Evolutionary conservation across 2,329 filamentous ascomycete species (phyloP), one percentile per base, ranked within the genome.

Genomic region (Periconia macrospinosa): DNA sequence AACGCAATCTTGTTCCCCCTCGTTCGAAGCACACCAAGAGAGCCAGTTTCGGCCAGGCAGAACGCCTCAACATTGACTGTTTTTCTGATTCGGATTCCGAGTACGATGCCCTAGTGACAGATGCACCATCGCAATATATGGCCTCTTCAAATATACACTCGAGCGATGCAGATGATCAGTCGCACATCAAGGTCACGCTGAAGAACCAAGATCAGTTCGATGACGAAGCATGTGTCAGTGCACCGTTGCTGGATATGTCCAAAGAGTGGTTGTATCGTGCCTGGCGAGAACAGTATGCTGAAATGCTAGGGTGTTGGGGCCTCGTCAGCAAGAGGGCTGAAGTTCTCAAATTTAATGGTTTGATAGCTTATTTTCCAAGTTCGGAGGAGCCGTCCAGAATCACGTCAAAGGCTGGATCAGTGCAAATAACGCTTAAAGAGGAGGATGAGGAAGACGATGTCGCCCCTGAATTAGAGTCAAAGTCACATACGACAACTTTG

Each of bases 201-300:
- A 84, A 82, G 59, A 85, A 86, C 47, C 79, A 82, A 56, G 76
- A 78, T 51, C 74, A 77, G 35, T 87, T 87, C 58, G 80, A 83
- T 52, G 77, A 80, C 35, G 79, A 83, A 54, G 77, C 75, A 13
- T 70, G 75, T 48, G 68, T 76, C 2, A 75, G 75, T 49, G 69
- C 75, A 17, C 75, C 80, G 13, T 69, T 86, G 18, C 70, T 86
- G 6, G 78, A 84, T 42, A 72, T 75, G 43, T 73, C 72, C 10
- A 76, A 81, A 43, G 75, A 78, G 18, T 70, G 68, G 58, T 72
- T 81, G 42, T 82, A 81, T 59, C 72, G 70, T 7, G 74, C 78
- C 2, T 88, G 86, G 73, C 79, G 83, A 41, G 71, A 76, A 47
- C 75, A 79, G 43, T 87, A 87, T 67, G 83, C 85, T 3, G 74